Evolutionary conservation across 495 filamentous ascomycete species (phyloP), one percentile per base, ranked within the genome.

Genomic region (Penicillium angulare): DNA sequence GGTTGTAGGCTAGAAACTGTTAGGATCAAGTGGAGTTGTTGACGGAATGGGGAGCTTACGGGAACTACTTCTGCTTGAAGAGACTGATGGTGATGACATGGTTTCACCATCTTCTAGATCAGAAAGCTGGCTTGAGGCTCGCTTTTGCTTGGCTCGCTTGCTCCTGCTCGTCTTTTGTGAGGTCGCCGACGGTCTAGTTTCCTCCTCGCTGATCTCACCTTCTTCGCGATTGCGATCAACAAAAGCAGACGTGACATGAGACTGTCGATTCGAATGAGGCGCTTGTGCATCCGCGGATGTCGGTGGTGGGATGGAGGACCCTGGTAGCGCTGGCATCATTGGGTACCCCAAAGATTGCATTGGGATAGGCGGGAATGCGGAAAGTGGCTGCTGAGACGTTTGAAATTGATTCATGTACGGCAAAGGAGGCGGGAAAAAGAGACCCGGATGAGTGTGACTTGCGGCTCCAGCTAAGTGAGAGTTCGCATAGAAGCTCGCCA

Each of bases 151-250:
- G 3, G 38, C 8, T 44, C 41, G 27, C 4, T 21, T 9, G 33
- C 31, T 10, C 18, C 17, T 5, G 31, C 7, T 24, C 36, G 8
- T 15, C 21, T 34, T 2, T 33, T 40, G 16, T 40, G 26, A 2
- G 22, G 27, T 7, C 13, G 5, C 50, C 29, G 57, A 56, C 17
- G 72, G 69, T 41, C 78, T 74, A 33, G 72, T 77, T 55, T 84
- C 84, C 0, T 74, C 77, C 51, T 90, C 87, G 55, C 84, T 88
- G 15, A 91, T 59, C 59, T 92, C 88, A 1, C 86, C 87, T 58
- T 92, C 88, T 52, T 93, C 88, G 26, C 79, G 74, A 44, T 67
- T 54, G 2, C 21, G 31, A 38, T 64, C 38, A 7, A 22, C 8
- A 3, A 24, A 6, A 2, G 10, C 12, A 15, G 21, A 10, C 21